Evolutionary conservation across 2,329 filamentous ascomycete genomes (phyloP).

Genomic region (Chrysosporium keratinophilum): DNA sequence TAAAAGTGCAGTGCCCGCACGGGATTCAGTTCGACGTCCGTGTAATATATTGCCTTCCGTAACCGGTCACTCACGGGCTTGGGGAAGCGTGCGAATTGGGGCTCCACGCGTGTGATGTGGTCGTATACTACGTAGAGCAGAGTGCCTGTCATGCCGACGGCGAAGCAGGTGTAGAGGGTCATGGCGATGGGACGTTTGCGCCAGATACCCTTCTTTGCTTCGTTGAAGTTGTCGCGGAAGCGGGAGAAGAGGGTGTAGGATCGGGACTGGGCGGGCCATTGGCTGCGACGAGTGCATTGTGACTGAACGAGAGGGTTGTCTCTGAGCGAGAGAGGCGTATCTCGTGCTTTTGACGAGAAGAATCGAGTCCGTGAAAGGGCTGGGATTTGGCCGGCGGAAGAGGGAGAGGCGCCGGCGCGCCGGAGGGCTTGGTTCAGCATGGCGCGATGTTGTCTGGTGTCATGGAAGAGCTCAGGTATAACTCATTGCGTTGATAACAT

Average conservation of each 20-base stretch:
- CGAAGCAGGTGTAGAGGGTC: slow-evolving; percentile 32
- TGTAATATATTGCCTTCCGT: slow-evolving; percentile 77
- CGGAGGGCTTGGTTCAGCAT: slow-evolving; percentile 22
- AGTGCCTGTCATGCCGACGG: slow-evolving; percentile 26
- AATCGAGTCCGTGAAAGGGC: slow-evolving; percentile 14
- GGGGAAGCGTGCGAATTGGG: slow-evolving; percentile 36
- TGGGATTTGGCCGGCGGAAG: slow-evolving; percentile 11
- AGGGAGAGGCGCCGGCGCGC: slow-evolving; percentile 24
- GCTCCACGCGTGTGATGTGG: slow-evolving; percentile 34
- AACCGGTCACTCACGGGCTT: slow-evolving; percentile 48
- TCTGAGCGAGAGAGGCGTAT: slow-evolving; percentile 7
- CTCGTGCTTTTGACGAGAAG: slow-evolving; percentile 6
- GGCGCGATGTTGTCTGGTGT: slow-evolving; percentile 12
- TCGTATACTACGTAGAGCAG: slow-evolving; percentile 37
- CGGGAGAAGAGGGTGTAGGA: slow-evolving; percentile 20
- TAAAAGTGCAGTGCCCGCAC: slow-evolving; percentile 74
- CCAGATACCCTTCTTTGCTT: slow-evolving; percentile 33
- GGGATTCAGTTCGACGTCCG: slow-evolving; percentile 63
- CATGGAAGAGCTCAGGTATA: background rate
- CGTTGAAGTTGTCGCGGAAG: slow-evolving; percentile 26
- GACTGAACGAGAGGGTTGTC: slow-evolving; percentile 4
- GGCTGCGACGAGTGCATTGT: slow-evolving; percentile 1
- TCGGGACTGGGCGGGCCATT: slow-evolving; percentile 10
- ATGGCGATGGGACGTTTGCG: slow-evolving; percentile 36
- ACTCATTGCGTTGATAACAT: background rate